A percentile compares a stretch with the other conserved stretches of the same genome.
Evolutionary conservation across 768 basidiomycete species (phyloP).

Genomic region (Cytidiella melzeri): DNA sequence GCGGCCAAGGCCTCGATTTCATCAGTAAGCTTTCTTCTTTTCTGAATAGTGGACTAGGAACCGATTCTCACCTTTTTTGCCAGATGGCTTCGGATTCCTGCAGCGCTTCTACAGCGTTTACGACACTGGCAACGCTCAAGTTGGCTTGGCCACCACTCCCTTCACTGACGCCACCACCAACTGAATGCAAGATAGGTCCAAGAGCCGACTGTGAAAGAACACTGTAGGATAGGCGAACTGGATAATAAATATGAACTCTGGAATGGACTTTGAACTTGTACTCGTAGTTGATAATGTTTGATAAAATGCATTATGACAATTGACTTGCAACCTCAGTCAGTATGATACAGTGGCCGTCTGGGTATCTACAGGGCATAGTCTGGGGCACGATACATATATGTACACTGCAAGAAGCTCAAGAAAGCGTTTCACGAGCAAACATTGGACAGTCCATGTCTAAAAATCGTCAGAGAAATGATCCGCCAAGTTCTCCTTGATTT

Average conservation of each 20-base stretch:
- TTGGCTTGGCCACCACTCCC: conserved; percentile 29
- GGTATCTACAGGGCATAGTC: not conserved
- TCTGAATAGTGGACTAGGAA: not conserved
- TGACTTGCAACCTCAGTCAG: not conserved
- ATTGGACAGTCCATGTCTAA: too few species aligned
- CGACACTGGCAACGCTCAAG: conserved; percentile 27
- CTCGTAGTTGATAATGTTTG: not conserved
- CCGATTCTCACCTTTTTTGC: too few species aligned
- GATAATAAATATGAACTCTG: not conserved
- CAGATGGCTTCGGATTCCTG: conserved; percentile 53
- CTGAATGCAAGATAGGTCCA: not conserved
- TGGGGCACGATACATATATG: not conserved
- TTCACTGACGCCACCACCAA: conserved; percentile 29
- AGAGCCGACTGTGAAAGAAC: too few species aligned
- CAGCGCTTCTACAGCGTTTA: conserved; percentile 53
- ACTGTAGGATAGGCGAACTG: too few species aligned
- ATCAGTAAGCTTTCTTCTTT: conserved; percentile 40
- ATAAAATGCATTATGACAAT: not conserved
- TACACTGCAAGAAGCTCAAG: not conserved
- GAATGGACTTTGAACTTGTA: not conserved
- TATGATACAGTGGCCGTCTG: not conserved
- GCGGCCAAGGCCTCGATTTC: conserved; percentile 58
- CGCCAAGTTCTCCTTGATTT: conserved; percentile 40
- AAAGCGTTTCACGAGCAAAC: not conserved
- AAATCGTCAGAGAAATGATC: conserved; percentile 41